These are phyloP conservation scores for Chlorella sp. DNA, from an alignment of 139 green algal species.

Conservation along the genomic window DNA sequence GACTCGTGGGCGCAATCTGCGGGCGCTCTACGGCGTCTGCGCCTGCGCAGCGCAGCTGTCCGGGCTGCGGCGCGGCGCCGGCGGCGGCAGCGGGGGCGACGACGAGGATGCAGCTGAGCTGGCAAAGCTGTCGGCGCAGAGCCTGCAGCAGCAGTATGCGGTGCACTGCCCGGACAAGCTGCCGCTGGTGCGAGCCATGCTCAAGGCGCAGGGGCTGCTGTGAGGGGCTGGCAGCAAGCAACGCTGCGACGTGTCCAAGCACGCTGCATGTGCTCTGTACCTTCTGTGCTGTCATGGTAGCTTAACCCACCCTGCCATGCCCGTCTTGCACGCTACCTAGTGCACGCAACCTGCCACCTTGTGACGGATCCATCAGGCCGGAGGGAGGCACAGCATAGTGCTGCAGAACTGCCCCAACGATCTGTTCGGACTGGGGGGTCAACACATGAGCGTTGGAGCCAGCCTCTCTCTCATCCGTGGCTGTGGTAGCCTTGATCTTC, in stretches of 20 bases:
- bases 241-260: too few species aligned
- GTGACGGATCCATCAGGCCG: too few species aligned
- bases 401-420: too few species aligned
- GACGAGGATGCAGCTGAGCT: constrained; percentile 56
- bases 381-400: too few species aligned
- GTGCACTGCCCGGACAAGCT: constrained; percentile 66
- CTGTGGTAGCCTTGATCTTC: too few species aligned
- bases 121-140: constrained; percentile 56
- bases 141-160: constrained; percentile 68
- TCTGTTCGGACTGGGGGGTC: too few species aligned
- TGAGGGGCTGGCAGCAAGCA: background rate
- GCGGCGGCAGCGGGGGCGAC: constrained; percentile 10
- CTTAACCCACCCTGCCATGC: too few species aligned
- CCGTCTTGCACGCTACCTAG: too few species aligned
- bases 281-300: too few species aligned
- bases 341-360: too few species aligned
- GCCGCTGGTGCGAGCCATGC: constrained; percentile 54
- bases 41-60: constrained; percentile 49
- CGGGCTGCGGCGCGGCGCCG: constrained; percentile 23
- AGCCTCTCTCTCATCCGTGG: too few species aligned
- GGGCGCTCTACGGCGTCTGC: constrained; percentile 66
- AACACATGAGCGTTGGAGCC: too few species aligned
- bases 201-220: constrained; percentile 52
- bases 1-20: constrained; percentile 45
- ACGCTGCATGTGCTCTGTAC: background rate